Evolutionary conservation across 371 early-diverging fungal species (phyloP).

Genomic region (Rhizopus arrhizus): DNA sequence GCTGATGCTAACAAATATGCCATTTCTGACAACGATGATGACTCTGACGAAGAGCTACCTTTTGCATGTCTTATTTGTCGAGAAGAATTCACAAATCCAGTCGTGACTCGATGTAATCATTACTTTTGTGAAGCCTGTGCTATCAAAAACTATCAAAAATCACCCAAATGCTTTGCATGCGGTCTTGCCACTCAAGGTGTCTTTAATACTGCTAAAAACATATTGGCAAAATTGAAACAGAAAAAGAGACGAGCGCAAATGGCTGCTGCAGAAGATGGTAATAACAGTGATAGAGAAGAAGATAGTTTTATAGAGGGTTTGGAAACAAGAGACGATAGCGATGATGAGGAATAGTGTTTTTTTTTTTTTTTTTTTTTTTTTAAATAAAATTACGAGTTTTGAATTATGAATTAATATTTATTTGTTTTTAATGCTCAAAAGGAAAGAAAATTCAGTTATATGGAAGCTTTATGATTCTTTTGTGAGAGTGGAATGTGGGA

Average conservation of each 20-base stretch:
- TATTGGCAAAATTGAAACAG: constrained; percentile 68
- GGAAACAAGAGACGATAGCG: constrained; percentile 24
- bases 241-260: constrained; percentile 38
- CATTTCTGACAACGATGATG: constrained; percentile 47
- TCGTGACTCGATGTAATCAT: constrained; percentile 92
- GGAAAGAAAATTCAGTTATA: too few relatives aligned
- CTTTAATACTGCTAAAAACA: constrained; percentile 82
- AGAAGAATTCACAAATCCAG: constrained; percentile 81
- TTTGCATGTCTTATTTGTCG: constrained; percentile 94
- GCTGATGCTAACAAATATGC: constrained; percentile 55
- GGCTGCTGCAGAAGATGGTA: constrained; percentile 34
- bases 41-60: constrained; percentile 76
- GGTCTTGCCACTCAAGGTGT: constrained; percentile 82
- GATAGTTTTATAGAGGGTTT: constrained; percentile 40
- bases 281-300: constrained; percentile 35
- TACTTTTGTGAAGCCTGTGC: constrained; percentile 97
- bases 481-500: too few relatives aligned
- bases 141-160: constrained; percentile 73
- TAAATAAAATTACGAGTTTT: too few relatives aligned
- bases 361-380: too few relatives aligned
- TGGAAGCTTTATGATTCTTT: too few relatives aligned
- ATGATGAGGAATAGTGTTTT: constrained; percentile 2
- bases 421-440: too few relatives aligned
- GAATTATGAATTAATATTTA: too few relatives aligned
- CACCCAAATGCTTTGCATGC: constrained; percentile 92